Evolutionary conservation across 306 rosid species (phyloP), one percentile per base, ranked within the genome.

Genomic region (Vigna reflexopilosa): DNA sequence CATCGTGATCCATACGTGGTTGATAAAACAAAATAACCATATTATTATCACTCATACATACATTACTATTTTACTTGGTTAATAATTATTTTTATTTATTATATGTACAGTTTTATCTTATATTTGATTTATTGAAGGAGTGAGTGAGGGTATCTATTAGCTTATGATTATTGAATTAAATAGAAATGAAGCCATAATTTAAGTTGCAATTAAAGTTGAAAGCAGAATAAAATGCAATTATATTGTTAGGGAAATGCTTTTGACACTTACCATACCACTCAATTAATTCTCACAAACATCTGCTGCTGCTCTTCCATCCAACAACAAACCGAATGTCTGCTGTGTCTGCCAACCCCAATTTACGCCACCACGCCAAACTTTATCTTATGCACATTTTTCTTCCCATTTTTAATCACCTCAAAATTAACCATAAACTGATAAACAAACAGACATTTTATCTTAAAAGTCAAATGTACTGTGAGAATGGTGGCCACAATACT

Each of bases 241-340:
- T 74, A 68, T 22, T 58, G 76, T 45, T 66, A 55, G 54, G 44
- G 47, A 62, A 32, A 61, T 10, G 19, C 6, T 59, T 20, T 38
- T 6, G 72, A 10, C 56, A 78, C 49, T n/a, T 16, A 20, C n/a
- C 32, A 55, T 22, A 20, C 24, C 32, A 55, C 20, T 40, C 58
- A 67, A 68, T 76, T 14, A 38, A 52, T 55, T 15, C 47, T 32
- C 64, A 49, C 30, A 2, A 70, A 69, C 76, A 69, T 57, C 57
- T 48, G 3, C 14, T 64, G 74, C 22, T 6, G 58, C 73, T 52
- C 10, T 77, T 65, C 70, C 76, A 16, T 56, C 70, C 75, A 20
- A 62, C 80, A 55, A 56, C 76, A 66, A 66, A 74, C 54, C 32
- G 52, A 64, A 51, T 78, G 70, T 71, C 45, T 40, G 80, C 14